A percentile compares a stretch with the other conserved stretches of the same genome.
These are phyloP conservation scores for Lojkania enalia DNA, from an alignment of 2,329 filamentous ascomycete genomes.

Conservation along the genomic window DNA sequence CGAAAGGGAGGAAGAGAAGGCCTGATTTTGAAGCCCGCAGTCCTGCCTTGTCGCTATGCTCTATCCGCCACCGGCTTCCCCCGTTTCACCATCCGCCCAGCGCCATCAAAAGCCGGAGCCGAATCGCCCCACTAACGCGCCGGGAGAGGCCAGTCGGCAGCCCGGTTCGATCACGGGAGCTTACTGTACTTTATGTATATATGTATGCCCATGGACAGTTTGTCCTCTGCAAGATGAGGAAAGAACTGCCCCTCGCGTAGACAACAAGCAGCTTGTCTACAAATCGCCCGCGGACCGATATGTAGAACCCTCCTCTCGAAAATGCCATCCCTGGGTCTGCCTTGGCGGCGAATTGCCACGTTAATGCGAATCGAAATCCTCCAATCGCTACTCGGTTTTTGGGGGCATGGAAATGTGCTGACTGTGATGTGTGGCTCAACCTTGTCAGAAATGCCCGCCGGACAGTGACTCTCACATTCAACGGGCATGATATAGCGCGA, in stretches of 20 bases:
- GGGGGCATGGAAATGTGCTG: constrained; percentile 6
- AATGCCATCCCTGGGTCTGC: constrained; percentile 3
- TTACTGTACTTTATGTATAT: too few species aligned
- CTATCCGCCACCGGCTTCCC: constrained; percentile 9
- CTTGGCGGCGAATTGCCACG: constrained; percentile 7
- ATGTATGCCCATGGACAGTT: too few species aligned
- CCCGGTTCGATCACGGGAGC: not conserved
- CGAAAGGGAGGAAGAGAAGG: not conserved
- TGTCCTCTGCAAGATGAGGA: too few species aligned
- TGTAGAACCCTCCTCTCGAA: not conserved
- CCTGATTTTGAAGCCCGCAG: constrained; percentile 11
- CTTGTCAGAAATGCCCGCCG: not conserved
- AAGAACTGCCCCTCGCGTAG: too few species aligned
- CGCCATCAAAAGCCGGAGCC: constrained; percentile 4
- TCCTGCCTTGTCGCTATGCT: constrained; percentile 11
- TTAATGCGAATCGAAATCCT: constrained; percentile 9
- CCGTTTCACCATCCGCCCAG: constrained; percentile 12
- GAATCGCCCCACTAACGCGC: constrained; percentile 5
- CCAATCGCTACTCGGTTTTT: not conserved
- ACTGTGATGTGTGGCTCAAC: constrained; percentile 9
- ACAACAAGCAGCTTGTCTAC: too few species aligned
- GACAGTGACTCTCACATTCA: not conserved
- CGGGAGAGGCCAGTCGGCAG: constrained; percentile 7
- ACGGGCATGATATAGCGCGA: constrained; percentile 1
- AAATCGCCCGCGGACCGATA: too few species aligned